Conservation (phyloP, 805 yeast species). For the Kodamaea restingae region DNA sequence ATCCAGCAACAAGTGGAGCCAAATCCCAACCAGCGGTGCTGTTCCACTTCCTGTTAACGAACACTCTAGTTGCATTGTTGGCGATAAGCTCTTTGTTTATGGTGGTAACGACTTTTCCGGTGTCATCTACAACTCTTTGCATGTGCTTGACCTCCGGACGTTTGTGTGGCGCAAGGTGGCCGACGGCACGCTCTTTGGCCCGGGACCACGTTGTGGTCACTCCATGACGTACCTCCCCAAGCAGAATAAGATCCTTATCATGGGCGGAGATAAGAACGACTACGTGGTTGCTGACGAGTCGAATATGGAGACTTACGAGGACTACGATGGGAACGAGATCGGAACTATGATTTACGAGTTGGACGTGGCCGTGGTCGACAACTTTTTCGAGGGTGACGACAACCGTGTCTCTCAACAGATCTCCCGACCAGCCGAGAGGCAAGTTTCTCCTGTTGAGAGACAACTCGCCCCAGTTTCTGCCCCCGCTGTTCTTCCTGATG, state of each 20-base stretch:
- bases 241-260: slow-evolving; percentile 65
- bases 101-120: slow-evolving; percentile 88
- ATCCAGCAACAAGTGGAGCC: slow-evolving; percentile 60
- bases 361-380: slow-evolving; percentile 46
- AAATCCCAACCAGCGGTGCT: slow-evolving; percentile 65
- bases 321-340: slow-evolving; percentile 42
- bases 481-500: too few relatives aligned
- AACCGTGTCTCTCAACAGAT: slow-evolving; percentile 3
- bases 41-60: slow-evolving; percentile 85
- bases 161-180: slow-evolving; percentile 66
- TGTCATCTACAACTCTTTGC: slow-evolving; percentile 58
- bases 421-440: too few relatives aligned
- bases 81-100: slow-evolving; percentile 73
- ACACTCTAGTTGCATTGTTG: slow-evolving; percentile 79
- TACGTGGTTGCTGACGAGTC: slow-evolving; percentile 47
- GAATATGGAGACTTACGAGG: slow-evolving; percentile 50
- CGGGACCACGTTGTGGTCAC: slow-evolving; percentile 90
- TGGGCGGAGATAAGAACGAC: slow-evolving; percentile 90
- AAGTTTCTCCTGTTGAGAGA: too few relatives aligned
- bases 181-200: slow-evolving; percentile 43
- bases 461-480: too few relatives aligned
- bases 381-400: slow-evolving; percentile 12
- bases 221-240: slow-evolving; percentile 68
- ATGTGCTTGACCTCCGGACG: slow-evolving; percentile 71
- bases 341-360: slow-evolving; percentile 63